These are phyloP conservation scores for Cyclocybe aegerita DNA, from an alignment of 768 basidiomycete species.

Conservation along the genomic window DNA sequence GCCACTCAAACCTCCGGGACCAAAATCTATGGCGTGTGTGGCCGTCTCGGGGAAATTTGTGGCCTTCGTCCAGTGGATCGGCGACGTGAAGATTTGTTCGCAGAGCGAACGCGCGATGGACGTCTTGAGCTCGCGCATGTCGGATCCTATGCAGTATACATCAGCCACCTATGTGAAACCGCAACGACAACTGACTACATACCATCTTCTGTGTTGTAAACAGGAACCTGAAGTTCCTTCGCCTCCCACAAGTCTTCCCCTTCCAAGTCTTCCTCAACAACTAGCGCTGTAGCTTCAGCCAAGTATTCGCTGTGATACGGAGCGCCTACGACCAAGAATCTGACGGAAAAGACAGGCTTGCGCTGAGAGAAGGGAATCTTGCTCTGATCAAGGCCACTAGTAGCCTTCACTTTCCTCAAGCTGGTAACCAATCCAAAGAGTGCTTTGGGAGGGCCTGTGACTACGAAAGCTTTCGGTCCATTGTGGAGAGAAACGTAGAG, in stretches of 20 bases:
- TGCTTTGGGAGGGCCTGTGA: slow-evolving; percentile 88
- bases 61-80: slow-evolving; percentile 92
- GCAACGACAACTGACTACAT: slow-evolving; percentile 25
- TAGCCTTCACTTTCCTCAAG: slow-evolving; percentile 86
- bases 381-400: slow-evolving; percentile 87
- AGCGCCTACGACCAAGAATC: slow-evolving; percentile 94
- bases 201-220: slow-evolving; percentile 95
- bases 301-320: slow-evolving; percentile 96
- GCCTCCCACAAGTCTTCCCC: slow-evolving; percentile 78
- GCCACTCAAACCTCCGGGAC: slow-evolving; percentile 91
- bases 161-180: slow-evolving; percentile 14
- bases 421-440: slow-evolving; percentile 94
- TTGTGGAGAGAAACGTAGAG: slow-evolving; percentile 90
- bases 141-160: slow-evolving; percentile 58
- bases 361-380: slow-evolving; percentile 93
- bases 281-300: slow-evolving; percentile 66
- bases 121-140: slow-evolving; percentile 66
- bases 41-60: slow-evolving; percentile 88
- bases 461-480: slow-evolving; percentile 86
- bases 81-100: slow-evolving; percentile 89
- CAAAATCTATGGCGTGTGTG: slow-evolving; percentile 96
- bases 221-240: slow-evolving; percentile 73
- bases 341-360: slow-evolving; percentile 87
- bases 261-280: slow-evolving; percentile 72
- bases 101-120: slow-evolving; percentile 87